Percentiles rank a stretch among this genome's conserved stretches.
Conservation (phyloP, 169 alveolate species). For the Plasmodium chabaudi region DNA sequence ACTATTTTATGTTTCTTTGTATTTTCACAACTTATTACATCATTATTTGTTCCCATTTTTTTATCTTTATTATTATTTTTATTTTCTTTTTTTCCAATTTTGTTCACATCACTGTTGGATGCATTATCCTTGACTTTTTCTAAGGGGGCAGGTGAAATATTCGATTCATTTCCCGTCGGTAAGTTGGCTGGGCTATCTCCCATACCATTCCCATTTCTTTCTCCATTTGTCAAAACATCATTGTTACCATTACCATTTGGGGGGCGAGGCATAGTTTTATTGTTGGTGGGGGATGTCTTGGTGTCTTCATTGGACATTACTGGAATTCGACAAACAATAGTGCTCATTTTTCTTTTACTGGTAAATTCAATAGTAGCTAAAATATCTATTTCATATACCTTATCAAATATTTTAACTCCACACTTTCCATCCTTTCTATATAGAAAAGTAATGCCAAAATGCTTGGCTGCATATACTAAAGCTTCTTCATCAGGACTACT, state of each 20-base stretch:
- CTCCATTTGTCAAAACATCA: too few relatives aligned
- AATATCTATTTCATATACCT: constrained; percentile 79
- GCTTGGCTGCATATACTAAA: constrained; percentile 85
- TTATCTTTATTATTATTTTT: too few relatives aligned
- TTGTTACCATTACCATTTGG: too few relatives aligned
- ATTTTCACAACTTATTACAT: constrained; percentile 26
- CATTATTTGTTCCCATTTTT: not conserved
- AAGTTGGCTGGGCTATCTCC: constrained; percentile 5
- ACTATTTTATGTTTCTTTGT: constrained; percentile 76
- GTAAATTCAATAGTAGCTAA: constrained; percentile 88
- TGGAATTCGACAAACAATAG: constrained; percentile 85
- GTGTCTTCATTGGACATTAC: not conserved
- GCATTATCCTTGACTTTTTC: not conserved
- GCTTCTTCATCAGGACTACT: constrained; percentile 86
- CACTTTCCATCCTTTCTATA: constrained; percentile 79
- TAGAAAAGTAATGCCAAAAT: constrained; percentile 81
- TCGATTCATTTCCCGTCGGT: too few relatives aligned
- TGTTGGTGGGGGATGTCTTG: too few relatives aligned
- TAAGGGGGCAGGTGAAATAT: too few relatives aligned
- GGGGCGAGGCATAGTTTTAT: too few relatives aligned
- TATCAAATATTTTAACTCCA: constrained; percentile 83
- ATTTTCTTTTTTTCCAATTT: not conserved
- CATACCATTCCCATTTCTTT: not conserved
- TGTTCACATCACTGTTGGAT: not conserved
- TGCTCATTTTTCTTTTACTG: constrained; percentile 85